Percentiles rank a stretch among this genome's conserved stretches.
phyloP scores from a whole-genome alignment of 345 rosid species.

The Pistacia integerrima region DNA sequence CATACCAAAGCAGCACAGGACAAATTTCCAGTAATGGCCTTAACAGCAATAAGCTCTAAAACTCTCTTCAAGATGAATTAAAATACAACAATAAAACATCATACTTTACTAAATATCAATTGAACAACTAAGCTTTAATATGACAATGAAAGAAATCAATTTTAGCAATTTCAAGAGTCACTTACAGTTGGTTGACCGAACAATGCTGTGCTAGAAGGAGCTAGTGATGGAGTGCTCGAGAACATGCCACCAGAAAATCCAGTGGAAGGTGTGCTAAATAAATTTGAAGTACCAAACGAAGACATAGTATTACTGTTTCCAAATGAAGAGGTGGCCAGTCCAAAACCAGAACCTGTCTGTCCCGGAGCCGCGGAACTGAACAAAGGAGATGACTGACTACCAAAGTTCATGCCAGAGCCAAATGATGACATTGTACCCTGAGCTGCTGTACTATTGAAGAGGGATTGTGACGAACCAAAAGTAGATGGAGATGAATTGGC shows the following conservation, averaged over 20 bases:
- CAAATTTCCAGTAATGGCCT: neutral
- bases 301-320: conserved; percentile 47
- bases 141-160: conserved; percentile 1
- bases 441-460: conserved; percentile 46
- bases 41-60: neutral
- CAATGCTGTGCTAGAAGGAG: conserved; percentile 43
- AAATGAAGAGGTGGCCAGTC: conserved; percentile 50
- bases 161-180: conserved; percentile 4
- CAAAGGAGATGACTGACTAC: conserved; percentile 58
- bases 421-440: conserved; percentile 49
- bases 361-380: conserved; percentile 53
- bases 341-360: conserved; percentile 67
- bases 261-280: conserved; percentile 54
- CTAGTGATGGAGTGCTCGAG: conserved; percentile 49
- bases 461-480: conserved; percentile 64
- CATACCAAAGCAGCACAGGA: neutral
- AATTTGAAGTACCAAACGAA: conserved; percentile 55
- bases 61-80: neutral
- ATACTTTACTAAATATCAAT: too few species aligned
- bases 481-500: conserved; percentile 46
- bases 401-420: conserved; percentile 38
- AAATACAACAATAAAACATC: neutral
- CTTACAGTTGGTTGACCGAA: conserved; percentile 64
- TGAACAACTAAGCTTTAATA: neutral
- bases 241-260: conserved; percentile 46